A percentile compares a stretch with the other conserved stretches of the same genome.
phyloP scores from a whole-genome alignment of 2,329 filamentous ascomycete species.

The Aspergillus ibericus region DNA sequence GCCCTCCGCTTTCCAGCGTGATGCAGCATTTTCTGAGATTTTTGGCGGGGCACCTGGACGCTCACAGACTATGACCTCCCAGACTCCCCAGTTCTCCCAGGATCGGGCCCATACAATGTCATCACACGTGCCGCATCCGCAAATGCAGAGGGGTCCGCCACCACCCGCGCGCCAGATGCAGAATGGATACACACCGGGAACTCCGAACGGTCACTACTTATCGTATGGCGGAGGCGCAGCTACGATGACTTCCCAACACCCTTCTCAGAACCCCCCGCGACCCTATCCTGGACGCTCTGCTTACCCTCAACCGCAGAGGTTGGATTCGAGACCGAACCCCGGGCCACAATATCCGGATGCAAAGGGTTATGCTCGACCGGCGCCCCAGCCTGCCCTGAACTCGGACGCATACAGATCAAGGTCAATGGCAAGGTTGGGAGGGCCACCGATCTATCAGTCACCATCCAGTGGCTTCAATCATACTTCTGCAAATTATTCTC shows the following conservation, averaged over 20 bases:
- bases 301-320: slow-evolving; percentile 71
- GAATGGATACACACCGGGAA: slow-evolving; percentile 44
- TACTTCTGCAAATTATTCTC: slow-evolving; percentile 72
- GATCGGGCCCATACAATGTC: slow-evolving; percentile 81
- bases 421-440: slow-evolving; percentile 75
- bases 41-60: slow-evolving; percentile 85
- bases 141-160: slow-evolving; percentile 44
- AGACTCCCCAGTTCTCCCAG: slow-evolving; percentile 60
- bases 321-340: slow-evolving; percentile 60
- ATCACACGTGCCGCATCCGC: slow-evolving; percentile 50
- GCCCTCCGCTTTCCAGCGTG: slow-evolving; percentile 66
- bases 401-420: slow-evolving; percentile 88
- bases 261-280: slow-evolving; percentile 60
- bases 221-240: slow-evolving; percentile 35
- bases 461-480: slow-evolving; percentile 63
- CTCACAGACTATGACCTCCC: slow-evolving; percentile 92
- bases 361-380: slow-evolving; percentile 57
- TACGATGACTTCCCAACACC: slow-evolving; percentile 46
- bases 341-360: slow-evolving; percentile 60
- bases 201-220: slow-evolving; percentile 44
- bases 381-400: slow-evolving; percentile 72
- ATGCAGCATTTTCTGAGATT: slow-evolving; percentile 94
- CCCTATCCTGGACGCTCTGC: slow-evolving; percentile 65
- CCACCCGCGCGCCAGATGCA: slow-evolving; percentile 46
- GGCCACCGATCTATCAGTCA: slow-evolving; percentile 70